Evolutionary conservation across 2,329 filamentous ascomycete species (phyloP).

Genomic region (Phyllosticta capitalensis): DNA sequence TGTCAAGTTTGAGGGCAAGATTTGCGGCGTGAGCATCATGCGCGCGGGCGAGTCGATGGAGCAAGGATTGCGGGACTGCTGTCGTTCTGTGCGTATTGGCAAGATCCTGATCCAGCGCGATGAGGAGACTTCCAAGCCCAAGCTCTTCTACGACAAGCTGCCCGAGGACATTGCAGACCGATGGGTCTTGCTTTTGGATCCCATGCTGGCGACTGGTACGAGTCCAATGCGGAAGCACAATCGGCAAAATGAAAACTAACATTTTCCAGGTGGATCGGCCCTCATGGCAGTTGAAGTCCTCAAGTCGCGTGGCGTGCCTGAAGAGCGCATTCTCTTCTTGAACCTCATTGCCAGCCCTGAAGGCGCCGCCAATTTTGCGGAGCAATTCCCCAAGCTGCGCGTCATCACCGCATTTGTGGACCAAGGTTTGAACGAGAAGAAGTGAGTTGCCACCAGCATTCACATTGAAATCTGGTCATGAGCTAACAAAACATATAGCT

Average conservation of each 20-base stretch:
- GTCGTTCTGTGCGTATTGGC: conserved; percentile 92
- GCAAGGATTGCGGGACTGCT: conserved; percentile 90
- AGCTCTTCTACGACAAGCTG: conserved; percentile 95
- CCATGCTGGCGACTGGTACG: conserved; percentile 96
- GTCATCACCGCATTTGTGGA: conserved; percentile 96
- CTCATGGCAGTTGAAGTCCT: conserved; percentile 95
- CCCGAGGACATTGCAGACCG: conserved; percentile 85
- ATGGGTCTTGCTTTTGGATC: conserved; percentile 90
- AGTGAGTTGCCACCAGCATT: conserved; percentile 50
- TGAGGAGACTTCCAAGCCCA: conserved; percentile 85
- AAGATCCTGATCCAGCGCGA: conserved; percentile 98
- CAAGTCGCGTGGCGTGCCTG: conserved; percentile 80
- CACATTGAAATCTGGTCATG: conserved; percentile 17
- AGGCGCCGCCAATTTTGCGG: conserved; percentile 79
- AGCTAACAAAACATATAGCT: conserved; percentile 47
- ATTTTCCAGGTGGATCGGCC: conserved; percentile 67
- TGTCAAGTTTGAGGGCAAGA: conserved; percentile 93
- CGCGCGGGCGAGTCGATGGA: conserved; percentile 97
- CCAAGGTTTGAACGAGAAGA: conserved; percentile 92
- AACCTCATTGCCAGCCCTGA: conserved; percentile 97
- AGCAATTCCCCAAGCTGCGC: conserved; percentile 77
- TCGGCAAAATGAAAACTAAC: not conserved
- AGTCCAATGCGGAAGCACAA: conserved; percentile 13
- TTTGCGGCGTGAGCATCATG: conserved; percentile 98
- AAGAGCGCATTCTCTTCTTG: conserved; percentile 90